These are phyloP conservation scores for Antrodiella citrinella DNA, from an alignment of 768 basidiomycete species.

Conservation along the genomic window DNA sequence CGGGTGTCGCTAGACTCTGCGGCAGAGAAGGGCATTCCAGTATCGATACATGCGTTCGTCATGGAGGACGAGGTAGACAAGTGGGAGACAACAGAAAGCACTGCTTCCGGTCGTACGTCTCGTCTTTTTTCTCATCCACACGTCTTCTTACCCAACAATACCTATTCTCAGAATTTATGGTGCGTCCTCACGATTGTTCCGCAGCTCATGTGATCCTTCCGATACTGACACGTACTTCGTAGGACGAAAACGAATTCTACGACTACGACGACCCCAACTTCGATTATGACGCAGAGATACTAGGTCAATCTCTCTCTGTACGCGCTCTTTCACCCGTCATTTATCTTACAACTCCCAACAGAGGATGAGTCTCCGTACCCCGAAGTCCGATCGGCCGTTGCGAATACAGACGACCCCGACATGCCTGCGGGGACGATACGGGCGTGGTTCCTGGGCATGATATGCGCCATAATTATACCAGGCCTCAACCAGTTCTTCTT, in stretches of 20 bases:
- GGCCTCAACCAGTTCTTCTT: slow-evolving; percentile 41
- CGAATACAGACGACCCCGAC: slow-evolving; percentile 57
- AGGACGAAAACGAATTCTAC: not conserved
- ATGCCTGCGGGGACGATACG: slow-evolving; percentile 63
- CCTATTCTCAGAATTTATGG: not conserved
- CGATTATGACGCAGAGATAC: not conserved
- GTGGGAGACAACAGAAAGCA: not conserved
- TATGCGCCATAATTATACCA: slow-evolving; percentile 47
- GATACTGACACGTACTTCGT: not conserved
- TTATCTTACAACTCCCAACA: not conserved
- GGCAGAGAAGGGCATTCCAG: not conserved
- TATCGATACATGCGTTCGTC: not conserved
- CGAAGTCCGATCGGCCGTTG: slow-evolving; percentile 68
- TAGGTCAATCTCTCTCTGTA: not conserved
- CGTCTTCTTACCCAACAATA: not conserved
- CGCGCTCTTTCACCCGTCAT: not conserved
- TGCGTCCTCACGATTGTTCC: not conserved
- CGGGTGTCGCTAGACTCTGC: not conserved
- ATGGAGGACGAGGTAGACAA: not conserved
- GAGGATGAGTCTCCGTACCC: slow-evolving; percentile 67
- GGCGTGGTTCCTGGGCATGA: slow-evolving; percentile 62
- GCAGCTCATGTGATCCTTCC: not conserved
- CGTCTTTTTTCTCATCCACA: not conserved
- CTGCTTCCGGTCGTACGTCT: not conserved
- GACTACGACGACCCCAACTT: slow-evolving; percentile 1